A percentile compares a stretch with the other conserved stretches of the same genome.
Conservation (phyloP, 1,139 yeast species). For the Wickerhamomyces sp. region DNA sequence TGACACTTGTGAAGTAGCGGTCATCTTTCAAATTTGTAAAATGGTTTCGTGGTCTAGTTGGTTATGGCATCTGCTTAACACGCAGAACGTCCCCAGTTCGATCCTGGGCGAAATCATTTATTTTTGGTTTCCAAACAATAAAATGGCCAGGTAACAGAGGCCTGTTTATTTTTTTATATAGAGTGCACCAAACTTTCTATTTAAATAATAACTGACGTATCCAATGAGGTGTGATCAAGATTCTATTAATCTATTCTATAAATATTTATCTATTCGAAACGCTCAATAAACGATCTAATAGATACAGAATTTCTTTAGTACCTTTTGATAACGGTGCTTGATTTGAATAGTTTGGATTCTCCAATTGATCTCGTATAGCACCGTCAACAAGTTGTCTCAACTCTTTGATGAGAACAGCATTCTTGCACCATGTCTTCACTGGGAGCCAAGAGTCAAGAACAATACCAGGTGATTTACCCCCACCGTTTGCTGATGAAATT, state of each 20-base stretch:
- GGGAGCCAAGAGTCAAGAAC: slow-evolving; percentile 79
- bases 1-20: background rate
- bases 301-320: slow-evolving; percentile 28
- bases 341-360: slow-evolving; percentile 27
- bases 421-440: slow-evolving; percentile 86
- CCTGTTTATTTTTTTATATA: too few relatives aligned
- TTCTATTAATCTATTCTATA: too few relatives aligned
- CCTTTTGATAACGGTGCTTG: slow-evolving; percentile 1
- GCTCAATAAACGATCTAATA: slow-evolving; percentile 28
- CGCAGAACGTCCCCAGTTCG: slow-evolving; percentile 99
- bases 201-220: too few relatives aligned
- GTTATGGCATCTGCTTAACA: slow-evolving; percentile 99
- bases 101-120: slow-evolving; percentile 95
- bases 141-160: too few relatives aligned
- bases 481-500: slow-evolving; percentile 22
- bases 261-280: slow-evolving; percentile 6
- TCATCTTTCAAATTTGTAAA: background rate
- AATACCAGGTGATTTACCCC: slow-evolving; percentile 53
- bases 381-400: slow-evolving; percentile 61
- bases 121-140: too few relatives aligned
- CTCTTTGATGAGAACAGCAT: slow-evolving; percentile 77
- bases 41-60: slow-evolving; percentile 91
- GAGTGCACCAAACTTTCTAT: too few relatives aligned
- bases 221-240: too few relatives aligned
- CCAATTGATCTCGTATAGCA: slow-evolving; percentile 55